Evolutionary conservation across 345 rosid genomes (phyloP).

Genomic region (Geranium rotundifolium): DNA sequence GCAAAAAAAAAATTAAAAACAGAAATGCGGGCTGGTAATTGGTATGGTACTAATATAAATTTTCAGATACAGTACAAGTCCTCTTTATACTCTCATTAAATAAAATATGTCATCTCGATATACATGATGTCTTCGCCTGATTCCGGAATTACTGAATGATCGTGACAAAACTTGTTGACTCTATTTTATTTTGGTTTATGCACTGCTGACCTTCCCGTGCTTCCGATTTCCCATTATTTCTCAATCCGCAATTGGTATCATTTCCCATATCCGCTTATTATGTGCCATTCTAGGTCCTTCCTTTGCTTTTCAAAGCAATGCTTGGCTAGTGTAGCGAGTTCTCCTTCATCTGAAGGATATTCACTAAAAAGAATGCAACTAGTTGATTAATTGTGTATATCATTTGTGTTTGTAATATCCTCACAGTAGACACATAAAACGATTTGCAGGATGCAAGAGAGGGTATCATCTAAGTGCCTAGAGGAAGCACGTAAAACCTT

Average conservation of each 20-base stretch:
- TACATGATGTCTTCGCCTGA: too few species aligned
- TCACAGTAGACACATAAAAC: not conserved
- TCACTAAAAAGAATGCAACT: not conserved
- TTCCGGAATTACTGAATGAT: not conserved
- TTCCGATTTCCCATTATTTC: not conserved
- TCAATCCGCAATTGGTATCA: not conserved
- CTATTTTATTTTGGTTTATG: not conserved
- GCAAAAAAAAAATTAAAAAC: not conserved
- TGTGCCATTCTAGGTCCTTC: not conserved
- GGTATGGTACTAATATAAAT: not conserved
- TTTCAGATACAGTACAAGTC: not conserved
- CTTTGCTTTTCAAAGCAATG: not conserved
- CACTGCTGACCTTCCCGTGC: not conserved
- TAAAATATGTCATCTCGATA: too few species aligned
- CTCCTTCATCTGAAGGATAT: not conserved
- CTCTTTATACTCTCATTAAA: not conserved
- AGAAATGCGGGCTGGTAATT: not conserved
- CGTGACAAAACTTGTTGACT: not conserved
- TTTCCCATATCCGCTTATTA: not conserved
- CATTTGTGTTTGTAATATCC: not conserved
- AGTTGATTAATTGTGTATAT: not conserved
- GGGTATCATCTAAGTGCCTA: constrained; percentile 53
- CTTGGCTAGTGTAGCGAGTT: not conserved
- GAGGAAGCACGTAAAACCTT: constrained; percentile 67
- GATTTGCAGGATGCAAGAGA: constrained; percentile 37